These are phyloP conservation scores for Barnettozyma wickerhamii DNA, from an alignment of 805 yeast genomes.

Conservation along the genomic window DNA sequence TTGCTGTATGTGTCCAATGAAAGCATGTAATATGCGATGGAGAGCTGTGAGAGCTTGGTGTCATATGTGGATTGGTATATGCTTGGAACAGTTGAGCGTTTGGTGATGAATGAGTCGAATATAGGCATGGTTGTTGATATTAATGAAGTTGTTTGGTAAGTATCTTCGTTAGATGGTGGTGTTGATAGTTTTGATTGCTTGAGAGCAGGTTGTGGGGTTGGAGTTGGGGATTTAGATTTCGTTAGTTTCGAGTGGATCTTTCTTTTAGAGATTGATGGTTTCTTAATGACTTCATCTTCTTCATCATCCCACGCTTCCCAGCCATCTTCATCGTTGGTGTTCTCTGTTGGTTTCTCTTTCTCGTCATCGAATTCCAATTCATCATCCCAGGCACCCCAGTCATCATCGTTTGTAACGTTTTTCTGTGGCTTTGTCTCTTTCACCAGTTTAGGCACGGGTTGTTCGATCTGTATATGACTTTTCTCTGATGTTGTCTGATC, in stretches of 20 bases:
- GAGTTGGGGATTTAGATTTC: conserved; percentile 12
- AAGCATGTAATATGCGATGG: conserved; percentile 16
- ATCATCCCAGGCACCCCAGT: conserved; percentile 16
- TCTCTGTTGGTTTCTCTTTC: background rate
- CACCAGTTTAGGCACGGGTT: no score
- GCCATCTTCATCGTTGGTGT: conserved; percentile 12
- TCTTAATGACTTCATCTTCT: conserved; percentile 12
- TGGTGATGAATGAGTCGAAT: conserved; percentile 15
- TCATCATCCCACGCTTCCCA: conserved; percentile 25
- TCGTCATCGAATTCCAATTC: conserved; percentile 22
- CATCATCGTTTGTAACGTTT: conserved; percentile 9
- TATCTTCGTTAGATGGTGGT: background rate
- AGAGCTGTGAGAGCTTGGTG: conserved; percentile 16
- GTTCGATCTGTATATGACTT: no score
- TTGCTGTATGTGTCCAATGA: conserved; percentile 13
- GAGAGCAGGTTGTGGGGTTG: background rate
- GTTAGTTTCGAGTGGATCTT: conserved; percentile 20
- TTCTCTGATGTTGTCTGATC: no score
- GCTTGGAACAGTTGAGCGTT: conserved; percentile 8
- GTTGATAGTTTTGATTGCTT: background rate
- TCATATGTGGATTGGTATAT: conserved; percentile 10
- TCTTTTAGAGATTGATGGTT: conserved; percentile 8
- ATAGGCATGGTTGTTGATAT: conserved; percentile 13
- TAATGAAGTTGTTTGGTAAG: conserved; percentile 7
- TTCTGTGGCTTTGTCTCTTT: no score